A percentile compares a stretch with the other conserved stretches of the same genome.
phyloP scores from a whole-genome alignment of 1,284 basidiomycete genomes.

The Serendipita sp. region DNA sequence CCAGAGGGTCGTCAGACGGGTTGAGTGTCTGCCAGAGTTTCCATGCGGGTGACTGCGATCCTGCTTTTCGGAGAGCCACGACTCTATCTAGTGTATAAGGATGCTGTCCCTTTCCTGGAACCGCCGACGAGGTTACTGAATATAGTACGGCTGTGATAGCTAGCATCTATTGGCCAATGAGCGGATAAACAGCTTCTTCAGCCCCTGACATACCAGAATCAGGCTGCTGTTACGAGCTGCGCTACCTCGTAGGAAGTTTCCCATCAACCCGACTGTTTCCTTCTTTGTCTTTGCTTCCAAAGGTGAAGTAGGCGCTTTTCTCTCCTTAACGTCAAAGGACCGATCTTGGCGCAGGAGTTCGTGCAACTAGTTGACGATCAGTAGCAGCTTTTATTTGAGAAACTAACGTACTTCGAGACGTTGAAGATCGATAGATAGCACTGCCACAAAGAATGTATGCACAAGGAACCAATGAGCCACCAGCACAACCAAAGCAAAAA shows the following conservation, averaged over 20 bases:
- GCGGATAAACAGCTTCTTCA: not conserved
- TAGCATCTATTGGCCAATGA: slow-evolving; percentile 37
- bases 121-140: slow-evolving; percentile 43
- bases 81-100: slow-evolving; percentile 18
- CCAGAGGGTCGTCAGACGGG: slow-evolving; percentile 47
- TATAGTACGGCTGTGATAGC: slow-evolving; percentile 61
- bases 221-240: slow-evolving; percentile 71
- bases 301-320: slow-evolving; percentile 25
- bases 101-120: slow-evolving; percentile 11
- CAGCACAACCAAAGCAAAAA: slow-evolving; percentile 85
- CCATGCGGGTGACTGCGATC: slow-evolving; percentile 34
- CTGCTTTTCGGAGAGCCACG: slow-evolving; percentile 9
- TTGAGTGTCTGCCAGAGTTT: slow-evolving; percentile 74
- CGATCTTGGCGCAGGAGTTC: slow-evolving; percentile 61
- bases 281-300: slow-evolving; percentile 28
- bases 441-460: slow-evolving; percentile 83
- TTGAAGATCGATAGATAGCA: slow-evolving; percentile 81
- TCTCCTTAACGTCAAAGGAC: slow-evolving; percentile 24
- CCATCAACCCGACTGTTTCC: slow-evolving; percentile 16
- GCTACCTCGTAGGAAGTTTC: slow-evolving; percentile 50
- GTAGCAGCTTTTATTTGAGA: not conserved
- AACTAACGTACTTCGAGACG: slow-evolving; percentile 53
- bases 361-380: slow-evolving; percentile 38
- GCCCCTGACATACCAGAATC: slow-evolving; percentile 43
- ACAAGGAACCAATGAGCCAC: slow-evolving; percentile 94